Conservation (phyloP, 371 early-diverging fungal genomes). For the Cokeromyces recurvatus region DNA sequence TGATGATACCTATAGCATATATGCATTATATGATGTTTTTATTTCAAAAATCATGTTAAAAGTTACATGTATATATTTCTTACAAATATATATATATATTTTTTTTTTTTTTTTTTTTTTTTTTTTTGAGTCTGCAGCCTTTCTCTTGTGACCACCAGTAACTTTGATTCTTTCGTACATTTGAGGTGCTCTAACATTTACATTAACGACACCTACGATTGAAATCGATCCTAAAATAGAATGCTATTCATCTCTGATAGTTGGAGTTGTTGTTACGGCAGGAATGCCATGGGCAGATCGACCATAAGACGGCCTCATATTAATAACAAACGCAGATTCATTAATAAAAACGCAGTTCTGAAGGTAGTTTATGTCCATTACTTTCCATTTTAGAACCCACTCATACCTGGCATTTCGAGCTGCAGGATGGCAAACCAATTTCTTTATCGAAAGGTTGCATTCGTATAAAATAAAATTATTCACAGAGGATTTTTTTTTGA, state of each 20-base stretch:
- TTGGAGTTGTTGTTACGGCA: background rate
- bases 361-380: conserved; percentile 3
- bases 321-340: background rate
- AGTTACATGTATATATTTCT: too few relatives aligned
- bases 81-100: too few relatives aligned
- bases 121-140: too few relatives aligned
- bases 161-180: conserved; percentile 3
- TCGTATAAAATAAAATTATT: conserved; percentile 3
- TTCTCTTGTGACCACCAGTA: conserved; percentile 1
- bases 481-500: background rate
- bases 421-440: background rate
- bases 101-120: too few relatives aligned
- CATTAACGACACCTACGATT: conserved; percentile 1
- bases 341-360: conserved; percentile 4
- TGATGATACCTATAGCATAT: too few relatives aligned
- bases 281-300: background rate
- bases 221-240: conserved; percentile 2
- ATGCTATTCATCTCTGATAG: conserved; percentile 3
- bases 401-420: conserved; percentile 5
- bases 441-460: background rate
- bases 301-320: conserved; percentile 5
- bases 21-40: too few relatives aligned
- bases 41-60: too few relatives aligned
- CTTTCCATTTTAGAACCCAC: background rate
- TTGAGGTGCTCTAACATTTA: conserved; percentile 1